Evolutionary conservation across 2,329 filamentous ascomycete genomes (phyloP).

Genomic region (Cadophora malorum): DNA sequence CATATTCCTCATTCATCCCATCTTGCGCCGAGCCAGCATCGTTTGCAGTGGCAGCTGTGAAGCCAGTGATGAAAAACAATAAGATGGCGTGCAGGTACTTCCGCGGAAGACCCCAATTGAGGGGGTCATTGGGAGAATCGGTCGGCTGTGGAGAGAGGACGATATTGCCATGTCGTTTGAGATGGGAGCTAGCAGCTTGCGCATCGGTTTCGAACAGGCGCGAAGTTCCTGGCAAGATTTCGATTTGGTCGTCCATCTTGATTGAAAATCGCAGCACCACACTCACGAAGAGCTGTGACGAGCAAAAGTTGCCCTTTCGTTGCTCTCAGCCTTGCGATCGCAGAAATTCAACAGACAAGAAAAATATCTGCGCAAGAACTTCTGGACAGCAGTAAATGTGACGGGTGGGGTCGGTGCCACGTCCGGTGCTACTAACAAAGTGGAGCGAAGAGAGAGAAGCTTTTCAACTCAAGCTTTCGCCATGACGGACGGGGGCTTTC

Average conservation of each 20-base stretch:
- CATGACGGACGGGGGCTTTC: constrained; percentile 1
- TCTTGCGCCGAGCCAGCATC: constrained; percentile 59
- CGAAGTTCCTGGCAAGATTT: constrained; percentile 20
- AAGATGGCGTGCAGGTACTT: constrained; percentile 59
- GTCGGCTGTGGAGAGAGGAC: constrained; percentile 61
- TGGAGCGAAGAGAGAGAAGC: constrained; percentile 9
- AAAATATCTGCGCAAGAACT: constrained; percentile 9
- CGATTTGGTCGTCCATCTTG: constrained; percentile 19
- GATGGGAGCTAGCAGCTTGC: constrained; percentile 30
- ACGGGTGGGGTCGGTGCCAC: not conserved
- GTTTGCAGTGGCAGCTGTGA: constrained; percentile 63
- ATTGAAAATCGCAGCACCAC: not conserved
- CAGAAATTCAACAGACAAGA: not conserved
- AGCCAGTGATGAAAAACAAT: constrained; percentile 57
- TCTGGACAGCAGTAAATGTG: not conserved
- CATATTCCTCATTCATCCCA: constrained; percentile 56
- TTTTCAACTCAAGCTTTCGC: not conserved
- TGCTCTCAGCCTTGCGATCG: constrained; percentile 4
- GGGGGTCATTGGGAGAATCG: constrained; percentile 57
- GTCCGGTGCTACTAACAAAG: constrained; percentile 6
- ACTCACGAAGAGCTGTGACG: not conserved
- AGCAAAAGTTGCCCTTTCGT: constrained; percentile 2
- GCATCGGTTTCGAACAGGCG: constrained; percentile 36
- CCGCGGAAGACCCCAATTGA: constrained; percentile 56
- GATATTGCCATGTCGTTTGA: constrained; percentile 50